Conservation (phyloP, 169 alveolate species). For the Cryptosporidium canis region DNA sequence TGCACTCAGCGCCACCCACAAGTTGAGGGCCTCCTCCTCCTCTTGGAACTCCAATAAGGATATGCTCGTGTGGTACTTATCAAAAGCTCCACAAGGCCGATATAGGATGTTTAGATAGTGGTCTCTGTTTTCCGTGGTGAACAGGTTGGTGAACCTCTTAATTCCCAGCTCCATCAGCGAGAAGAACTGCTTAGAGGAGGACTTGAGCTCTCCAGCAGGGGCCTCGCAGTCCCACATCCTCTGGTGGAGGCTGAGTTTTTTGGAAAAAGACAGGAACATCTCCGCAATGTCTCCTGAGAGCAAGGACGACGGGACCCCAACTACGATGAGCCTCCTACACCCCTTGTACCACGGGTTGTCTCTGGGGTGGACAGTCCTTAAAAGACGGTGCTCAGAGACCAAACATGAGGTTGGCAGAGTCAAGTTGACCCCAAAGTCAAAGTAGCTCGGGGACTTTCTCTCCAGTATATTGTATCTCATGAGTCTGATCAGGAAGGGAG, state of each 20-base stretch:
- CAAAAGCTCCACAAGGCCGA: constrained; percentile 22
- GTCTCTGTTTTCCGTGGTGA: constrained; percentile 40
- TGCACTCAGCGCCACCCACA: constrained; percentile 38
- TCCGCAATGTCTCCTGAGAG: not conserved
- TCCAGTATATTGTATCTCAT: constrained; percentile 38
- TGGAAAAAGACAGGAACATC: not conserved
- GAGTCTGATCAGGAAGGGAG: constrained; percentile 49
- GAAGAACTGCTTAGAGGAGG: not conserved
- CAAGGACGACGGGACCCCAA: constrained; percentile 55
- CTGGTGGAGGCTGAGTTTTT: not conserved
- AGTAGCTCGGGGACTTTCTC: constrained; percentile 11
- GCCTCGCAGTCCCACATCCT: not conserved
- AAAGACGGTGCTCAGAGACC: constrained; percentile 5
- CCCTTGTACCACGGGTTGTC: constrained; percentile 72
- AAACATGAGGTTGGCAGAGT: constrained; percentile 45
- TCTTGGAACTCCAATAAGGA: constrained; percentile 29
- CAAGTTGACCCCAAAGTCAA: constrained; percentile 45
- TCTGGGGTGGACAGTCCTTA: constrained; percentile 8
- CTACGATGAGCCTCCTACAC: constrained; percentile 10
- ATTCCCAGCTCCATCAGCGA: constrained; percentile 38
- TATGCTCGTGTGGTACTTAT: constrained; percentile 26
- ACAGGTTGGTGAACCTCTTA: constrained; percentile 6
- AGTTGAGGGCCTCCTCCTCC: constrained; percentile 47
- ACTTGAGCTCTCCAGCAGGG: not conserved
- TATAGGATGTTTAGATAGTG: constrained; percentile 15